phyloP scores from a whole-genome alignment of 805 yeast species.

The Ogataea pilisensis region DNA sequence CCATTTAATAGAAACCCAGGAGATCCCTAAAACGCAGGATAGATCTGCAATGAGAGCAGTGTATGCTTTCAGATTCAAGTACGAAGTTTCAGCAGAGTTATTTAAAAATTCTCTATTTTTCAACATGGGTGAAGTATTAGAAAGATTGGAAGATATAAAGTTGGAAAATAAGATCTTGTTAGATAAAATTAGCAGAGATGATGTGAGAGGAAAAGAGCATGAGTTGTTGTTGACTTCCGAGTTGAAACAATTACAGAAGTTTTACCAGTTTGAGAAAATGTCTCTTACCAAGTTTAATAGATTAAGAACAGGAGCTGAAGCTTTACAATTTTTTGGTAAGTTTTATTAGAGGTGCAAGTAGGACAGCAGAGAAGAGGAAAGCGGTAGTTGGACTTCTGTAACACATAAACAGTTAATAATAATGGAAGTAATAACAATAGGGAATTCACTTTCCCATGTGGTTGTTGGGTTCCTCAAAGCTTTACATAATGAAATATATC shows the following conservation, averaged over 20 bases:
- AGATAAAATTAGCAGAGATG: slow-evolving; percentile 82
- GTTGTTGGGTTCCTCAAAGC: no score
- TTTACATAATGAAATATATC: no score
- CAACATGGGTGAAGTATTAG: slow-evolving; percentile 50
- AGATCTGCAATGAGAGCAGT: slow-evolving; percentile 88
- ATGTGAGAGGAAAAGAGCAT: slow-evolving; percentile 78
- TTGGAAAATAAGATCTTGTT: slow-evolving; percentile 61
- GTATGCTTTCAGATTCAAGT: slow-evolving; percentile 64
- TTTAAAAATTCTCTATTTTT: slow-evolving; percentile 42
- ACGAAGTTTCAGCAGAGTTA: slow-evolving; percentile 30
- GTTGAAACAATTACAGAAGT: slow-evolving; percentile 59
- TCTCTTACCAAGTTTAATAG: slow-evolving; percentile 53
- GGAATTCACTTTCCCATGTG: no score
- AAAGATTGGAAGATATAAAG: slow-evolving; percentile 49
- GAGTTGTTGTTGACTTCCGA: slow-evolving; percentile 74
- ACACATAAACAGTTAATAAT: no score
- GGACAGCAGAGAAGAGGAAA: not conserved
- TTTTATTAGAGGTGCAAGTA: slow-evolving; percentile 1
- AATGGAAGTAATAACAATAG: no score
- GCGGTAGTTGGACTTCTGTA: no score
- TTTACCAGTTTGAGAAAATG: slow-evolving; percentile 53
- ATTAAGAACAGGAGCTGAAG: slow-evolving; percentile 52
- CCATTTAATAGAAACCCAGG: slow-evolving; percentile 83
- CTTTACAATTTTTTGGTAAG: slow-evolving; percentile 36
- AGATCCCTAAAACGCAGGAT: slow-evolving; percentile 87